Evolutionary conservation across 2,329 filamentous ascomycete species (phyloP), one percentile per base, ranked within the genome.

Genomic region (Lecanoromycetidae sp.): DNA sequence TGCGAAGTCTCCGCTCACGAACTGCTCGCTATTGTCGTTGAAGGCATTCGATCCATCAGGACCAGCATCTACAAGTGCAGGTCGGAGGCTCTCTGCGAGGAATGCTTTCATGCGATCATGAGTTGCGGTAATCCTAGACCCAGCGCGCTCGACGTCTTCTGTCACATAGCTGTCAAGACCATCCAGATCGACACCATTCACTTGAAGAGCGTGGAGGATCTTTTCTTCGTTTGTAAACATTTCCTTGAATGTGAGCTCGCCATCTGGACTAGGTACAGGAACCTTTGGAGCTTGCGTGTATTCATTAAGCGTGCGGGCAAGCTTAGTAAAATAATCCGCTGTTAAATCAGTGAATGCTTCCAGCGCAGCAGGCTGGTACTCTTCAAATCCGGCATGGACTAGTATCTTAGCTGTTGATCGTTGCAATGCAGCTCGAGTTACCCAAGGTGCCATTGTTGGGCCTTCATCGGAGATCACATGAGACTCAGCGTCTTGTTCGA

Each of bases 21-120:
- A 98, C 61, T 96, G 91, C 54, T 98, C 91, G 63, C 87, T 94
- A 54, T 88, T 90, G 58, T 98, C 91, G 53, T 93, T 87, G 72
- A 98, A 98, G 5, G 87, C 85, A 48, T 83, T 84, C 4, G 82
- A 87, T 29, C 88, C 91, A 60, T 96, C 91, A 26, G 78, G 76
- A 29, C 84, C 83, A 36, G 76, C 79, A 57, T 94, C 85, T 41
- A 79, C 76, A 44, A 98, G 75, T 23, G 90, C 91, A 39, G 91
- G 91, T 20, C 91, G 86, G 49, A 98, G 72, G 20, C 98, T 76
- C 60, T 98, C 91, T n/a, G 87, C 79, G 46, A 96, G 77, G 65
- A 98, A 86, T 26, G 79, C 74, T 66, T 90, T 94, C 82, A 98
- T 93, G 39, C 91, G 83, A 55, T 98, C 91, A 62, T 98, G 90